Evolutionary conservation across 2,329 filamentous ascomycete species (phyloP).

Genomic region (Aspergillus sergii): DNA sequence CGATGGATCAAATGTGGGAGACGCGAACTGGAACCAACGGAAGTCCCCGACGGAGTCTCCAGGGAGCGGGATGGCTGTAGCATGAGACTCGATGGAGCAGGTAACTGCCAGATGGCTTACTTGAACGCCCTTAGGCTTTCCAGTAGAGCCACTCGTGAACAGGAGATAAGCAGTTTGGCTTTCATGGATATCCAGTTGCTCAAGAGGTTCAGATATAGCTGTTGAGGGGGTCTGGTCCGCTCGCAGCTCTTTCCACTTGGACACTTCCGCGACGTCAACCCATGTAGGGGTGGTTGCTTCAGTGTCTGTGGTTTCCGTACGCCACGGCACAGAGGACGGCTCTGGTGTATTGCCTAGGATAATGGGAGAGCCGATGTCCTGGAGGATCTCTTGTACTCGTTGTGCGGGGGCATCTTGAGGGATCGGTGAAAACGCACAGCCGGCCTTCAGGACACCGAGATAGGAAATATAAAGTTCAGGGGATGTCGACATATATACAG

Average conservation of each 20-base stretch:
- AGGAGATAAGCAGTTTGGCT: conserved; percentile 35
- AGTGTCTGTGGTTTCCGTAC: neutral
- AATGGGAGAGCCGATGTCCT: conserved; percentile 29
- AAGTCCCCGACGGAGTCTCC: conserved; percentile 23
- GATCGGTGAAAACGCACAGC: conserved; percentile 42
- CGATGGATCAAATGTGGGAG: conserved; percentile 38
- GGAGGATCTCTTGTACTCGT: conserved; percentile 30
- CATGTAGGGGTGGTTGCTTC: conserved; percentile 14
- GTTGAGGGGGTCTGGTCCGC: neutral
- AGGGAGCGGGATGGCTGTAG: conserved; percentile 27
- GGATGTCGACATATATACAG: conserved; percentile 33
- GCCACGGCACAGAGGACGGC: conserved; percentile 16
- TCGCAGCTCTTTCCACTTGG: conserved; percentile 22
- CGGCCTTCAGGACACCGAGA: conserved; percentile 40
- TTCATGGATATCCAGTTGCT: conserved; percentile 16
- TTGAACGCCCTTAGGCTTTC: conserved; percentile 38
- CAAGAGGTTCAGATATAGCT: neutral
- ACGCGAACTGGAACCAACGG: conserved; percentile 43
- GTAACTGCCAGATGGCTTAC: conserved; percentile 33
- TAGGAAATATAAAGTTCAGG: conserved; percentile 44
- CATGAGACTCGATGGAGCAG: conserved; percentile 36
- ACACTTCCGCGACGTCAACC: conserved; percentile 26
- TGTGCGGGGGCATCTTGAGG: conserved; percentile 38
- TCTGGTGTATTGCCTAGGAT: conserved; percentile 24
- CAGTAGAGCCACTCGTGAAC: conserved; percentile 40